Conservation (phyloP, 208 protist species). For the Leishmania lainsoni region DNA sequence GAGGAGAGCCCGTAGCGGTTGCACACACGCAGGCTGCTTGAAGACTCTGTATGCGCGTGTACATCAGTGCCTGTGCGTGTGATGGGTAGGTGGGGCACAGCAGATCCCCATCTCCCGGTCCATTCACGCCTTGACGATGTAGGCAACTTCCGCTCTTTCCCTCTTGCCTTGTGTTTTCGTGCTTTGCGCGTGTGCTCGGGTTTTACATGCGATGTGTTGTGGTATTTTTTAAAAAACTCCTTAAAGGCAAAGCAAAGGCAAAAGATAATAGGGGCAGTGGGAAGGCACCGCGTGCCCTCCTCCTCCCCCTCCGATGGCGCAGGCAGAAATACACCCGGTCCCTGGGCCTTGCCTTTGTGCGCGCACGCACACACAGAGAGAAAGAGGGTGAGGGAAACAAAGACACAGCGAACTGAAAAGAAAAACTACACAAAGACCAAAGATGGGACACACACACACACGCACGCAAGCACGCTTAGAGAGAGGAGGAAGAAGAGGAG, state of each 20-base stretch:
- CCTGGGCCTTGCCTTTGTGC: too few relatives aligned
- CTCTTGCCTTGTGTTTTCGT: background rate
- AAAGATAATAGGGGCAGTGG: background rate
- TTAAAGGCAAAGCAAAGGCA: background rate
- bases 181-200: background rate
- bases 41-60: background rate
- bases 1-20: background rate
- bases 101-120: background rate
- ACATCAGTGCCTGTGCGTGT: background rate
- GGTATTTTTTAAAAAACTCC: too few relatives aligned
- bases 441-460: background rate
- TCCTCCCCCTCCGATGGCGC: background rate
- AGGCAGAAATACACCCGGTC: background rate
- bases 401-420: background rate
- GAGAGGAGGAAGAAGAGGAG: background rate
- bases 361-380: background rate
- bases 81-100: background rate
- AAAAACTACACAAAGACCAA: background rate
- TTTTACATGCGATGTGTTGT: too few relatives aligned
- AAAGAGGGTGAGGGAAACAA: background rate
- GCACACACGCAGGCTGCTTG: background rate
- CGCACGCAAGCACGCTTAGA: background rate
- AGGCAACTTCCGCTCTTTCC: background rate
- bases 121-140: background rate
- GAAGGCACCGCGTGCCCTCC: background rate